A percentile compares a stretch with the other conserved stretches of the same genome.
These are phyloP conservation scores for Starmerella sp. DNA, from an alignment of 805 yeast genomes.

Conservation along the genomic window DNA sequence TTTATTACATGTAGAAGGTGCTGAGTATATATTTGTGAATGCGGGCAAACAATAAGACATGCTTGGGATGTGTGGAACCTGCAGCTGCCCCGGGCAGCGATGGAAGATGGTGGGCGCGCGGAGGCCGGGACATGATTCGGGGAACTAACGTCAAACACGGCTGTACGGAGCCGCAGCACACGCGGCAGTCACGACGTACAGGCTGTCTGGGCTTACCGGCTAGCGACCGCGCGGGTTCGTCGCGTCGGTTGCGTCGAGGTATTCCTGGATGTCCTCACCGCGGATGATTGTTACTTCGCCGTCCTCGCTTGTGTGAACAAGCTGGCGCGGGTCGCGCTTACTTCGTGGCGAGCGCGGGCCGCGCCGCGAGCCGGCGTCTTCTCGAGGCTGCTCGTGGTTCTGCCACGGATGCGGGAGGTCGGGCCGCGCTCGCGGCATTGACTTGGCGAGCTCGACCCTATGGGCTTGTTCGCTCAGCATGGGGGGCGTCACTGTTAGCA, in stretches of 20 bases:
- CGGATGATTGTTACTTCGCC: conserved; percentile 4
- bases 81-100: no score
- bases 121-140: no score
- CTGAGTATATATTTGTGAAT: no score
- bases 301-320: conserved; percentile 6
- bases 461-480: not conserved
- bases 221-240: not conserved
- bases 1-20: no score
- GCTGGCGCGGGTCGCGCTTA: not conserved
- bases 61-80: no score
- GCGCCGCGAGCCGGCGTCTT: not conserved
- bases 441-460: not conserved
- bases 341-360: not conserved
- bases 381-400: not conserved
- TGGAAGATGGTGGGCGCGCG: no score
- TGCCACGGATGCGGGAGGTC: not conserved
- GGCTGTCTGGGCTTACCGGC: not conserved
- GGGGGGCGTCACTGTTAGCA: not conserved
- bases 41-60: no score
- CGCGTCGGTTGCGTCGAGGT: not conserved
- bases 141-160: no score
- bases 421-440: not conserved
- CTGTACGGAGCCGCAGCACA: no score
- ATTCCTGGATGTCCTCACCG: conserved; percentile 8
- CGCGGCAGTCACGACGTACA: no score